A percentile compares a stretch with the other conserved stretches of the same genome.
These are phyloP conservation scores for Parasitella parasitica DNA, from an alignment of 371 early-diverging fungal species.

Conservation along the genomic window DNA sequence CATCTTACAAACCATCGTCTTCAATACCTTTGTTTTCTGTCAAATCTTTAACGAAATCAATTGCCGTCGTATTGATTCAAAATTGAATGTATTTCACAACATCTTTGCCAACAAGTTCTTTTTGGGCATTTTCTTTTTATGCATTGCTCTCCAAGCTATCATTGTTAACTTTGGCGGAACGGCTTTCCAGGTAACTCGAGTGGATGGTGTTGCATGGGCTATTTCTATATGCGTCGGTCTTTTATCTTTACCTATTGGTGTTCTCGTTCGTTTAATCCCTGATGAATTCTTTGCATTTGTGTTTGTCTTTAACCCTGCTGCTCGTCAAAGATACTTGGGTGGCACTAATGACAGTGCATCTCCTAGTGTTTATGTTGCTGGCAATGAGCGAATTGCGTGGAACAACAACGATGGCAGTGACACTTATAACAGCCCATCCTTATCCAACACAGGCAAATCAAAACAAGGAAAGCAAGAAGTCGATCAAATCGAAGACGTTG, in stretches of 20 bases:
- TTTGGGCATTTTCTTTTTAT: constrained; percentile 51
- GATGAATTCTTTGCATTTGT: constrained; percentile 39
- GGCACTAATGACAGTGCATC: neutral
- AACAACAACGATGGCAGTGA: neutral
- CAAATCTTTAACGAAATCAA: constrained; percentile 81
- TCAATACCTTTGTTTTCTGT: constrained; percentile 80
- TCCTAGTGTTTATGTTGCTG: constrained; percentile 34
- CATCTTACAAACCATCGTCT: constrained; percentile 63
- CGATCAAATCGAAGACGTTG: constrained; percentile 5
- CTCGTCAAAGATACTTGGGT: constrained; percentile 30
- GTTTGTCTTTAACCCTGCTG: constrained; percentile 25
- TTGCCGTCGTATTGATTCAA: constrained; percentile 62
- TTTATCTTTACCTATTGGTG: constrained; percentile 67
- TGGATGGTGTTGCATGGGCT: constrained; percentile 61
- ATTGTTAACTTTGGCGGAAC: constrained; percentile 61
- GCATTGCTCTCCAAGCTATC: constrained; percentile 50
- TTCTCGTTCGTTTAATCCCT: constrained; percentile 65
- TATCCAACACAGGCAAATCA: neutral
- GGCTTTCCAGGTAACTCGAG: constrained; percentile 49
- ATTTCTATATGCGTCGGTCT: constrained; percentile 64
- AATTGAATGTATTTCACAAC: constrained; percentile 59
- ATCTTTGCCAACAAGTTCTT: constrained; percentile 56
- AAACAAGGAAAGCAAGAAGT: neutral
- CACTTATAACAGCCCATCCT: neutral
- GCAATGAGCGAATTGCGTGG: constrained; percentile 33